Conservation (phyloP, 2,329 filamentous ascomycete species). For the Aspergillus latus region DNA sequence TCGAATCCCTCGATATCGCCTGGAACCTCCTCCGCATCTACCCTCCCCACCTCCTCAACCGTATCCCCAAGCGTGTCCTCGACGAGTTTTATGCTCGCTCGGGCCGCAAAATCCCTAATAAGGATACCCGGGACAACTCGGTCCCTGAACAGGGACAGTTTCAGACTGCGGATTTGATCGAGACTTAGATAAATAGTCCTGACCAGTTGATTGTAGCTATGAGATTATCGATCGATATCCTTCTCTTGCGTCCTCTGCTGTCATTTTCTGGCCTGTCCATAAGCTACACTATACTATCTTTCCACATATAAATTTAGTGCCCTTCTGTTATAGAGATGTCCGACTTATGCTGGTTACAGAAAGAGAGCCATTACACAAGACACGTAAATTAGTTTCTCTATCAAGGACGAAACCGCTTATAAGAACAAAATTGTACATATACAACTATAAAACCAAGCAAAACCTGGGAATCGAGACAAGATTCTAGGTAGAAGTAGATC, state of each 20-base stretch:
- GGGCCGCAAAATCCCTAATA: slow-evolving; percentile 44
- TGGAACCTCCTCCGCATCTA: slow-evolving; percentile 97
- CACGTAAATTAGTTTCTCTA: neutral
- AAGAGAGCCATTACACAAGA: neutral
- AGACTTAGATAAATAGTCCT: slow-evolving; percentile 31
- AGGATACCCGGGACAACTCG: slow-evolving; percentile 50
- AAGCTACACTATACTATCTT: neutral
- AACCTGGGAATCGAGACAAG: neutral
- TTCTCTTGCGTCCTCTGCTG: neutral
- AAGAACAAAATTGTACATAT: neutral
- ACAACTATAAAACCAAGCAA: neutral
- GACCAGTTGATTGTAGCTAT: neutral
- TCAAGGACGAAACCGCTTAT: neutral
- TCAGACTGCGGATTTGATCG: slow-evolving; percentile 42
- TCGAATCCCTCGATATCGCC: slow-evolving; percentile 89
- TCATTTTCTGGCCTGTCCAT: neutral
- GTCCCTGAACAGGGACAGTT: slow-evolving; percentile 29
- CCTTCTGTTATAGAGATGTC: neutral
- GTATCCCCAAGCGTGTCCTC: slow-evolving; percentile 79
- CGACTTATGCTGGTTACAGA: neutral
- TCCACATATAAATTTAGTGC: neutral
- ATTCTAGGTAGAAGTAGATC: neutral
- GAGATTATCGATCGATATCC: neutral
- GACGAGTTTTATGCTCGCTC: slow-evolving; percentile 76
- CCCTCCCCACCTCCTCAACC: slow-evolving; percentile 96